Percentiles rank a stretch among this genome's conserved stretches.
Evolutionary conservation across 106 monocot species (phyloP).

Genomic region (Allium sativum): DNA sequence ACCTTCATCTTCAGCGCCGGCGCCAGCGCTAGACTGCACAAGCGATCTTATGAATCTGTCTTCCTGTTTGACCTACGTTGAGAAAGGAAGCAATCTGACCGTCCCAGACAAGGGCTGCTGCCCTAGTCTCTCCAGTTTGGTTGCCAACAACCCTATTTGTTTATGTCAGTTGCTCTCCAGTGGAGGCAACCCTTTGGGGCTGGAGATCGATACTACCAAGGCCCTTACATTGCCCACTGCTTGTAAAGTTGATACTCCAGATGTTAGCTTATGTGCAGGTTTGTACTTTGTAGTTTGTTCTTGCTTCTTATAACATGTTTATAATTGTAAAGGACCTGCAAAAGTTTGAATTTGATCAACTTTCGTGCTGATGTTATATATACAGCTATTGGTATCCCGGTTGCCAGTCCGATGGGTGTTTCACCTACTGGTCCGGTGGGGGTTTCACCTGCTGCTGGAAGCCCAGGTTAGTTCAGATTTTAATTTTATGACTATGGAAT

Average conservation of each 20-base stretch:
- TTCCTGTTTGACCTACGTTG: conserved; percentile 38
- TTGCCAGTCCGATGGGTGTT: conserved; percentile 10
- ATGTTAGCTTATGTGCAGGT: conserved; percentile 35
- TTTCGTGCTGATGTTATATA: not conserved
- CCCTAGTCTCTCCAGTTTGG: conserved; percentile 15
- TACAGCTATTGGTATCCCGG: conserved; percentile 24
- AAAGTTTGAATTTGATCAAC: not conserved
- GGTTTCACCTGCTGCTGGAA: not conserved
- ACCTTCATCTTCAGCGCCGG: conserved; percentile 3
- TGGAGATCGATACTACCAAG: conserved; percentile 26
- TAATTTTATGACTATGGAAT: not conserved
- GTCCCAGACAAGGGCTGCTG: conserved; percentile 55
- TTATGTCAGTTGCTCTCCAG: conserved; percentile 34
- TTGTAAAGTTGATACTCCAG: conserved; percentile 26
- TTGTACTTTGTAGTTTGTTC: not conserved
- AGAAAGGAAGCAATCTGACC: conserved; percentile 28
- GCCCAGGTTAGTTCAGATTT: conserved; percentile 2
- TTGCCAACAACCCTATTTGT: conserved; percentile 20
- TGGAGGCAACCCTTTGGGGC: conserved; percentile 12
- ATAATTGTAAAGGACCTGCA: not conserved
- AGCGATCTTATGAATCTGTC: conserved; percentile 19
- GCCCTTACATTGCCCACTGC: conserved; percentile 38
- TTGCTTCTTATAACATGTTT: too few species aligned
- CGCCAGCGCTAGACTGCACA: conserved; percentile 10
- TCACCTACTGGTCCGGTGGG: conserved; percentile 2